Base-by-base conservation (phyloP, 805 yeast species). In the Metschnikowia noctiluminum region DNA sequence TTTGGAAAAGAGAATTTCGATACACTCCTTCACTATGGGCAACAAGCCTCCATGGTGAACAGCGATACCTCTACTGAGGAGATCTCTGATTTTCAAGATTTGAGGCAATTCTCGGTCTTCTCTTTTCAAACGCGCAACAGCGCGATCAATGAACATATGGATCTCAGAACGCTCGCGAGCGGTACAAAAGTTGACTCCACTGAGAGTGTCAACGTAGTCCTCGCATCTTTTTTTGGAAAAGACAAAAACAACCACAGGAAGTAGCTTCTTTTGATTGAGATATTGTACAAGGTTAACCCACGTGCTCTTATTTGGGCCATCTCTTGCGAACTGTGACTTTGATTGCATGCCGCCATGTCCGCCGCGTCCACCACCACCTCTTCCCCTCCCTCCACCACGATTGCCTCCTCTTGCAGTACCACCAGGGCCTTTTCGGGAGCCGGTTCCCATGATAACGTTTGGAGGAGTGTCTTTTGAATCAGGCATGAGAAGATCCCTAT, bases 101-200 rank as follows among this genome's bases (percentile, higher is more conserved):
- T 94, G 99, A 1, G 99, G 98, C 42, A 94, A 73, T 48, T 87
- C 92, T 53, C 98, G 78, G 63, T 94, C 99, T 60, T 94, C 99
- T 58, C 84, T 86, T 60, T 88, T 89, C 64, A 89, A 78, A 49
- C 99, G 78, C 0, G 91, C 77, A 26, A 91, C 87, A 0, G 98
- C 96, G 55, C 83, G 81, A 58, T 92, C 97, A 51, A 94, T 82
- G 59, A 92, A 91, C 90, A 92, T 87, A 63, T 87, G 95, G 51
- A 94, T 86, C 59, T 89, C 96, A 0, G 96, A 86, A 56, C 87
- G 84, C 61, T 94, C 98, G 51, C 78, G 82, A n/a, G 87, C 85
- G 44, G 77, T 83, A 62, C 95, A 87, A 65, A 89, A 88, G 59
- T 90, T 90, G 32, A 89, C 69, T 16, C 89, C 80, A 8, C 78